Evolutionary conservation across 495 filamentous ascomycete genomes (phyloP), one percentile per base, ranked within the genome.

Genomic region (Platismatia glauca): DNA sequence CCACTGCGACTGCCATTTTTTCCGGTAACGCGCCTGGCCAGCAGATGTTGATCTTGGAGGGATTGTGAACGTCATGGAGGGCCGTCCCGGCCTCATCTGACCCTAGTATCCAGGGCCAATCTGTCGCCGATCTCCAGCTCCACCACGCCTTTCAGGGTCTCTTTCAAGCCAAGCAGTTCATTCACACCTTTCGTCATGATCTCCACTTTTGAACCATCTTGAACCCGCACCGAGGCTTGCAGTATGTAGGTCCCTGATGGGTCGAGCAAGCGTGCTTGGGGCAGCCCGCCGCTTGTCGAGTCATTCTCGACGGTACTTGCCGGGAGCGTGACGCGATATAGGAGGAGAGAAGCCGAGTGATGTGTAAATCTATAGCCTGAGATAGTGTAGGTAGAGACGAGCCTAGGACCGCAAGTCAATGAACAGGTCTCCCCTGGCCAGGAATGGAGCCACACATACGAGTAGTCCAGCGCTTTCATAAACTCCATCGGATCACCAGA

Each of bases 101-200:
- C 83, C 59, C 86, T 77, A 1, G 86, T 87, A 73, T 89, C 87
- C 60, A 89, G 65, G 24, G 82, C 77, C 62, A 89, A 70, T 52
- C 87, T 75, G 71, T 89, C 86, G 7, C 79, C 84, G 57, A 81
- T 76, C 58, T 84, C 78, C 60, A 90, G 72, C 35, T 84, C 83
- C 53, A 89, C 82, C 9, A 81, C 81, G 8, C 86, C 84, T 69
- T 81, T 86, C 70, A 90, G 72, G 62, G 77, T 72, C 66, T 84
- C 80, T 64, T 84, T 85, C 63, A 89, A 75, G 12, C 71, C 75
- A 67, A 82, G 77, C 55, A 90, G 69, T 67, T 87, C 83, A 63
- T 81, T 76, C 27, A 79, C 79, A 7, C 79, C 87, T 8, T 74
- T 72, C 53, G 79, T 81, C 70, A 86, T 81, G 24, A 77, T 73